Evolutionary conservation across 2,329 filamentous ascomycete species (phyloP), one percentile per base, ranked within the genome.

Genomic region (Pseudogymnoascus sp.): DNA sequence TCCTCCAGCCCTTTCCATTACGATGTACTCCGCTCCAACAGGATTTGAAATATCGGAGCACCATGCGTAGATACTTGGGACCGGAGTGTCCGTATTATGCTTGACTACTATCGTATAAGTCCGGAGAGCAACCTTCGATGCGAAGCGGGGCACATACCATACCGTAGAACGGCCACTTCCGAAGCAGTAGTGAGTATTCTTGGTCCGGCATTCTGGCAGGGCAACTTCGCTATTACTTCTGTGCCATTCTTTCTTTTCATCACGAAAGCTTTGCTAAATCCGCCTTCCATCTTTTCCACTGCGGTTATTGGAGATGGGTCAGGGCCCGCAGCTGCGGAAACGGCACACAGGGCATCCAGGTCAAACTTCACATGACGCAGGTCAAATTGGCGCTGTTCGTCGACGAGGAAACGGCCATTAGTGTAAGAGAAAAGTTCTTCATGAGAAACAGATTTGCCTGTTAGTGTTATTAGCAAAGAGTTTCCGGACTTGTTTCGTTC

Each of bases 91-190:
- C 12, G 62, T 63, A 59, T 67, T 62, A 50, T 69, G 59, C 35
- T 65, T 61, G 18, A 67, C 47, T 7, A 50, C 60, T 40, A 56
- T 47, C 44, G 44, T 35, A 21, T 37, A 6, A 47, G 21, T 14
- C n/a, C 1, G 14, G 14, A 47, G 1, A 11, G 21, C 11, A 47
- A 2, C 11, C 21, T 23, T 14, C 6, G 2, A 25, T 11, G 18
- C 23, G 42, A 47, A n/a, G n/a, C n/a, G 40, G 14, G 23, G 25
- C 25, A 65, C 73, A 67, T 70, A 78, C 76, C 44, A 64, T 76
- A 79, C 47, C 68, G 67, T 53, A 80, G 75, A 1, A 77, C 79
- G 21, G 78, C 77, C 66, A 79, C 76, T 68, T 80, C 75, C 25
- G 77, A 79, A 63, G 69, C 71, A 6, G 75, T 78, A 0, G 70